Base-by-base conservation (phyloP, 306 rosid species). In the Glycine tomentella region DNA sequence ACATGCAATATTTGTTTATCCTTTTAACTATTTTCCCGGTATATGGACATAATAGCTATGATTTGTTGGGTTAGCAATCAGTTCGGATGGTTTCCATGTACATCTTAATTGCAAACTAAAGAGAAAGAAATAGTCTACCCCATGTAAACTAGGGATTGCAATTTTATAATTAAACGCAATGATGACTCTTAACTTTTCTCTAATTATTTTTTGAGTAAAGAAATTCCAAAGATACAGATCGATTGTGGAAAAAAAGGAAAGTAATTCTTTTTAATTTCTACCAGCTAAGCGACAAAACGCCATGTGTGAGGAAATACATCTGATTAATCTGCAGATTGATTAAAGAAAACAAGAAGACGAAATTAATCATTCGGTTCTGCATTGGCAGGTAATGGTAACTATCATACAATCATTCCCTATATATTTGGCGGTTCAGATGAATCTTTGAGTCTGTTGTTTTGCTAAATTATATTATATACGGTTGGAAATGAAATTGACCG, bases 41-140 rank as follows among this genome's bases (percentile, higher is more conserved):
- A 83, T 83, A 36, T 1, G 31, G 46, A n/a, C 58, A 77, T 58
- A 50, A 80, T 59, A 55, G 44, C 76, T 46, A 69, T 77, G 84
- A 84, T 84, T 77, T 74, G 86, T 84, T 84, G 69, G 87, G 82
- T 77, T 68, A 81, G 52, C 84, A 58, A 77, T 77, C 79, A 84
- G 75, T 53, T 71, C 9, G 57, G 78, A 89, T 82, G 89, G 82
- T 82, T 87, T 76, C 61, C 77, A 82, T 66, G 72, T 81, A 70
- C 36, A 48, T 77, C 68, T 74, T 74, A 51, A 69, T 38, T 16
- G 61, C 11, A 33, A 25, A 65, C 63, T 42, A 72, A 69, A 51
- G 38, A 74, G 50, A 76, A 16, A 64, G 45, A 70, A 79, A 82
- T 62, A 76, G 74, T 25, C 31, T 31, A 62, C 8, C 11, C 52